These are phyloP conservation scores for Phialophora tarda DNA, from an alignment of 2,329 filamentous ascomycete species.

Conservation along the genomic window DNA sequence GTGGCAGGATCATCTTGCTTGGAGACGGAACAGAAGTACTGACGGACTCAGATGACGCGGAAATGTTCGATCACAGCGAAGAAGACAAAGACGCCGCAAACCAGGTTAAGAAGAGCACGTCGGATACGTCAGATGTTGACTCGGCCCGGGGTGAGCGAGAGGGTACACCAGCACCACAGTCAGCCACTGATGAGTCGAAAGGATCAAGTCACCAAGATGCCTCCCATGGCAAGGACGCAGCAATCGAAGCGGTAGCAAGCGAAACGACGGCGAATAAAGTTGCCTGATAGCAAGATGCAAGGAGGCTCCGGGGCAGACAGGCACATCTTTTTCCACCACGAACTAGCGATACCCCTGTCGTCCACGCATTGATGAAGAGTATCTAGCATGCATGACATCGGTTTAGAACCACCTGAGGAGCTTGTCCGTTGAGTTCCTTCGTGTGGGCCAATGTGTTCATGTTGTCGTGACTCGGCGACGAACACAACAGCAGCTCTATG, in stretches of 20 bases:
- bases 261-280: slow-evolving; percentile 28
- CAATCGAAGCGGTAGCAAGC: slow-evolving; percentile 31
- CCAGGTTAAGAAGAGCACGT: slow-evolving; percentile 73
- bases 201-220: slow-evolving; percentile 26
- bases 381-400: slow-evolving; percentile 26
- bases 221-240: slow-evolving; percentile 27
- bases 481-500: slow-evolving; percentile 14
- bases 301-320: slow-evolving; percentile 14
- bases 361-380: slow-evolving; percentile 26
- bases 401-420: slow-evolving; percentile 27
- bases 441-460: neutral
- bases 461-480: slow-evolving; percentile 20
- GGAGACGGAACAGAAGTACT: slow-evolving; percentile 93
- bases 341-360: slow-evolving; percentile 35
- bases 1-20: slow-evolving; percentile 88
- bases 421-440: slow-evolving; percentile 4
- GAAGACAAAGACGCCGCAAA: slow-evolving; percentile 82
- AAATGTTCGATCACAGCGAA: slow-evolving; percentile 93
- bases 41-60: slow-evolving; percentile 84
- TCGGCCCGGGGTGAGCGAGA: slow-evolving; percentile 53
- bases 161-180: slow-evolving; percentile 58
- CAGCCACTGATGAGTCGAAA: slow-evolving; percentile 28
- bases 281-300: slow-evolving; percentile 20
- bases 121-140: slow-evolving; percentile 43
- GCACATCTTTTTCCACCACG: slow-evolving; percentile 32